Percentiles rank a stretch among this genome's conserved stretches.
phyloP scores from a whole-genome alignment of 805 yeast species.

The Zygosaccharomyces lentus region DNA sequence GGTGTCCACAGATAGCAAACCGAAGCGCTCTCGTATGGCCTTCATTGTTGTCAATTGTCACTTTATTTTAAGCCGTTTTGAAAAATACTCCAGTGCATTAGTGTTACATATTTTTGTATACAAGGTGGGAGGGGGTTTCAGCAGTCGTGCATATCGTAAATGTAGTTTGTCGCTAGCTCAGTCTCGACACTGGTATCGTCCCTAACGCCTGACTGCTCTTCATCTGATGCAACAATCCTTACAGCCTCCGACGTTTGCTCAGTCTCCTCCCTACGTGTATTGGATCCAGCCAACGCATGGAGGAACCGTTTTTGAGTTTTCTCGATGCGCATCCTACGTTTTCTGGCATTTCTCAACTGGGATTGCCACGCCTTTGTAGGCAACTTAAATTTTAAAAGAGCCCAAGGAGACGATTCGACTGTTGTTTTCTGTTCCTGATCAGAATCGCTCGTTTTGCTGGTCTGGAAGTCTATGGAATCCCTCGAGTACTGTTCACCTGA shows the following conservation, averaged over 20 bases:
- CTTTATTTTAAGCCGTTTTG: not conserved
- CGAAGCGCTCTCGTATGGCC: too few relatives aligned
- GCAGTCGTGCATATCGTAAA: slow-evolving; percentile 22
- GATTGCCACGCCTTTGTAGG: slow-evolving; percentile 17
- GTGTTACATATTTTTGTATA: not conserved
- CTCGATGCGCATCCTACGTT: slow-evolving; percentile 8
- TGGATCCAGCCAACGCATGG: slow-evolving; percentile 6
- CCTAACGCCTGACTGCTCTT: not conserved
- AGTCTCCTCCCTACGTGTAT: not conserved
- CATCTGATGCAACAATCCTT: not conserved
- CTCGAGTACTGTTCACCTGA: not conserved
- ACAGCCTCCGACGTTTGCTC: not conserved
- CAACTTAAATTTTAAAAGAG: not conserved
- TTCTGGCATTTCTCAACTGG: slow-evolving; percentile 11
- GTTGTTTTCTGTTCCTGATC: not conserved
- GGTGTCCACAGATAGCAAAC: too few relatives aligned
- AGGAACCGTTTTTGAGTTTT: slow-evolving; percentile 3
- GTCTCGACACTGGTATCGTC: slow-evolving; percentile 29
- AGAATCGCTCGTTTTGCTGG: not conserved
- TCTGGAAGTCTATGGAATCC: not conserved
- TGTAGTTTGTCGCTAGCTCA: slow-evolving; percentile 29
- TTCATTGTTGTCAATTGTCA: too few relatives aligned
- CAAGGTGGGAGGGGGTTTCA: not conserved
- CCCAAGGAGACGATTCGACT: not conserved
- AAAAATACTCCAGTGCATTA: not conserved